A percentile compares a stretch with the other conserved stretches of the same genome.
phyloP scores from a whole-genome alignment of 345 rosid genomes.

The Gossypium raimondii region DNA sequence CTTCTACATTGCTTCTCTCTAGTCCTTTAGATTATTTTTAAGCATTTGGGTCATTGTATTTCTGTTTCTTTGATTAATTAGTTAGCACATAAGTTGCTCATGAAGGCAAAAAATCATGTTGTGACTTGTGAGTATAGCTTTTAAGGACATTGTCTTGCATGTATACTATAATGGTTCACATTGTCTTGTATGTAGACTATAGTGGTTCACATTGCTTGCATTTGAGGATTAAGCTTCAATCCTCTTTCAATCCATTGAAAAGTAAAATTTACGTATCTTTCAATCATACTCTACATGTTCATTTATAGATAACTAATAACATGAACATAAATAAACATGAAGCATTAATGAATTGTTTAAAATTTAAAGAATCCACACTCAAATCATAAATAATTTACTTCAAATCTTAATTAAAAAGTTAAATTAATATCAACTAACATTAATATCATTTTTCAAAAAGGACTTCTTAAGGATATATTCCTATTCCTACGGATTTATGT shows the following conservation, averaged over 20 bases:
- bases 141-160: no score
- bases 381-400: not conserved
- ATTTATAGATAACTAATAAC: not conserved
- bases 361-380: no score
- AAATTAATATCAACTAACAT: not conserved
- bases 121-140: conserved; percentile 10
- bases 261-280: not conserved
- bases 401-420: not conserved
- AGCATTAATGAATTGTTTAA: not conserved
- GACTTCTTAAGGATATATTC: not conserved
- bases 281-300: not conserved
- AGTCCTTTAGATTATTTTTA: not conserved
- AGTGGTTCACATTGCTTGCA: no score
- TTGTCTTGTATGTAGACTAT: no score
- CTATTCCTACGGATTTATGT: not conserved
- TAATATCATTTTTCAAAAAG: not conserved
- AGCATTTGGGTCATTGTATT: not conserved
- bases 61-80: not conserved
- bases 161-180: no score
- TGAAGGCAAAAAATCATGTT: not conserved
- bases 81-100: not conserved
- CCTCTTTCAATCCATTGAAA: not conserved
- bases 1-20: not conserved
- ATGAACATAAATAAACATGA: not conserved
- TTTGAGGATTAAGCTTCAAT: not conserved